Evolutionary conservation across 2,329 filamentous ascomycete genomes (phyloP).

Genomic region (Trichocomaceae sp.): DNA sequence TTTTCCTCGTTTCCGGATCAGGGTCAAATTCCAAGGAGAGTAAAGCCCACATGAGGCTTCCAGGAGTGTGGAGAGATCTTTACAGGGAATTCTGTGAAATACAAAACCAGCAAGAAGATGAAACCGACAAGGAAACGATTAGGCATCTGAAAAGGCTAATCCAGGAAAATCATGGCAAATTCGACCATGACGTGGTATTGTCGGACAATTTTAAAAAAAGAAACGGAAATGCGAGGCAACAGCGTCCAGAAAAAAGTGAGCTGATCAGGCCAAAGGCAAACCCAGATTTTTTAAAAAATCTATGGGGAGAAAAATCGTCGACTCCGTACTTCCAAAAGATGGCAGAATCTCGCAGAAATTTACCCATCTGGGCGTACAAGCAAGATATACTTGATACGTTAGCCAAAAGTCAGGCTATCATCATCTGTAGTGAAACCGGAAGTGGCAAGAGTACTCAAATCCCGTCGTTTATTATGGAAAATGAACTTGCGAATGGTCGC

Average conservation of each 20-base stretch:
- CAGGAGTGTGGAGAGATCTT: conserved; percentile 73
- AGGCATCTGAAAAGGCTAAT: conserved; percentile 51
- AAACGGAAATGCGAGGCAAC: conserved; percentile 29
- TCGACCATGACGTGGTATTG: conserved; percentile 68
- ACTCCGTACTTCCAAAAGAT: conserved; percentile 64
- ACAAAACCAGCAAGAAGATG: conserved; percentile 64
- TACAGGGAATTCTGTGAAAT: conserved; percentile 71
- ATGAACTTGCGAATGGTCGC: conserved; percentile 72
- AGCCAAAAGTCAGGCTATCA: conserved; percentile 74
- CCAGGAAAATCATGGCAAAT: conserved; percentile 34
- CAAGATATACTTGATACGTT: conserved; percentile 71
- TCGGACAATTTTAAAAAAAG: conserved; percentile 64
- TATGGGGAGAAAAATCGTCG: conserved; percentile 49
- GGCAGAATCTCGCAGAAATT: conserved; percentile 67
- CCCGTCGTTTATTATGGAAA: conserved; percentile 86
- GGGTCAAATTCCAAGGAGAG: conserved; percentile 74
- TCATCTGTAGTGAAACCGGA: conserved; percentile 93
- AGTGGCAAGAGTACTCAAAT: conserved; percentile 97
- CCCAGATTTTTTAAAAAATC: conserved; percentile 40
- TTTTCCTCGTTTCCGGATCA: conserved; percentile 79
- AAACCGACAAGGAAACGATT: conserved; percentile 62
- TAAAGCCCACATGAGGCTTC: conserved; percentile 72
- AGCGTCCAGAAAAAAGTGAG: conserved; percentile 21
- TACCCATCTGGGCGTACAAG: conserved; percentile 86
- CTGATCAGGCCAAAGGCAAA: conserved; percentile 19